Percentiles rank a stretch among this genome's conserved stretches.
Conservation (phyloP, 2,329 filamentous ascomycete species). For the Colletotrichum lini region DNA sequence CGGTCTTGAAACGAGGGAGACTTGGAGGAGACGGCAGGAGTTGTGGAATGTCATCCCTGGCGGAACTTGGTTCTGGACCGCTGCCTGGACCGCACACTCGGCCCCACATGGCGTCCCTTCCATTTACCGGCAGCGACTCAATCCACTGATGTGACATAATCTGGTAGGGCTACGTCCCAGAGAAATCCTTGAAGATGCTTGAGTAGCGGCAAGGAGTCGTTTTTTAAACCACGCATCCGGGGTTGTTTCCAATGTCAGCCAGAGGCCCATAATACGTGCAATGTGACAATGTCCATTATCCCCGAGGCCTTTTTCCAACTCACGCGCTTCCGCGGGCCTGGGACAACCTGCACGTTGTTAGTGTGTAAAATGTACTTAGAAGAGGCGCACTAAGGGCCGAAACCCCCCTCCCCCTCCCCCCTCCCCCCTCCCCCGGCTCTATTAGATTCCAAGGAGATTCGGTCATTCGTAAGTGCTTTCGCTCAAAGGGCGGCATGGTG, state of each 20-base stretch:
- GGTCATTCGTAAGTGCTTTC: not conserved
- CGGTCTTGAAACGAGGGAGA: not conserved
- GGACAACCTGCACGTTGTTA: not conserved
- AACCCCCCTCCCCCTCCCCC: not conserved
- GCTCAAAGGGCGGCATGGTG: constrained; percentile 1
- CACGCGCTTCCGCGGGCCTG: constrained; percentile 8
- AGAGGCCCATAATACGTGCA: not conserved
- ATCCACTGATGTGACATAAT: constrained; percentile 24
- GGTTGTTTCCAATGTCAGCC: constrained; percentile 6
- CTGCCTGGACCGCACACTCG: constrained; percentile 9
- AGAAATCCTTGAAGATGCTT: constrained; percentile 7
- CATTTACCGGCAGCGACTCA: constrained; percentile 15
- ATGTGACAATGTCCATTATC: not conserved
- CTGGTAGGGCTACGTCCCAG: constrained; percentile 28
- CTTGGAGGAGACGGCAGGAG: not conserved
- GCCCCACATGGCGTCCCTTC: constrained; percentile 9
- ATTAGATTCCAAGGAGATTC: not conserved
- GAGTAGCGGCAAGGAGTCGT: not conserved
- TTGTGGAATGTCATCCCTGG: constrained; percentile 6
- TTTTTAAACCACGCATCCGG: constrained; percentile 15
- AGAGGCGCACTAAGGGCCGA: not conserved
- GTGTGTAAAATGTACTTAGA: not conserved
- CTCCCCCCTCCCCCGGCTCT: not conserved
- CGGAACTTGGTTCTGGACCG: constrained; percentile 8
- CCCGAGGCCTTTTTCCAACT: constrained; percentile 1